A percentile compares a stretch with the other conserved stretches of the same genome.
Evolutionary conservation across 371 early-diverging fungal species (phyloP).

Genomic region (Mucor lusitanicus): DNA sequence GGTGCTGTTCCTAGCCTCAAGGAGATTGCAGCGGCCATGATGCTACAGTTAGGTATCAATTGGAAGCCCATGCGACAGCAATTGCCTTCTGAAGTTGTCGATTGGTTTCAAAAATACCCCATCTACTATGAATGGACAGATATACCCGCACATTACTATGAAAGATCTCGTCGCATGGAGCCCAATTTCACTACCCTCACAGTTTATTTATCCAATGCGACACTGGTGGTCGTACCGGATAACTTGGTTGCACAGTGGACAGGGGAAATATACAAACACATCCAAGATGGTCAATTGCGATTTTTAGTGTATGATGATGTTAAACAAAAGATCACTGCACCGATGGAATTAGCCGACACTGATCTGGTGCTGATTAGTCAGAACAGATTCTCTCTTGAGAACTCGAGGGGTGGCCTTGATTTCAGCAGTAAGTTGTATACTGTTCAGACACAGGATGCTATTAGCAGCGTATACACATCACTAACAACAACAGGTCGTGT

Average conservation of each 20-base stretch:
- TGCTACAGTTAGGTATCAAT: constrained; percentile 40
- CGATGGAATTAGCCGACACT: constrained; percentile 47
- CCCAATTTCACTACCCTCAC: constrained; percentile 28
- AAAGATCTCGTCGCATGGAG: constrained; percentile 21
- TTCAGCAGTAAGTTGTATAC: constrained; percentile 29
- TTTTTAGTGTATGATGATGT: constrained; percentile 47
- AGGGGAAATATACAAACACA: constrained; percentile 72
- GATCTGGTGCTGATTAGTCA: constrained; percentile 71
- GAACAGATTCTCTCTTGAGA: constrained; percentile 62
- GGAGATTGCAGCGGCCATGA: constrained; percentile 36
- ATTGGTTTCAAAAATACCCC: constrained; percentile 37
- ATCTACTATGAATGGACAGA: constrained; percentile 50
- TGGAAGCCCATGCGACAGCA: constrained; percentile 39
- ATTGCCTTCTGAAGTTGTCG: constrained; percentile 26
- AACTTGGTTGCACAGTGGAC: constrained; percentile 77
- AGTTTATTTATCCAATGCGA: constrained; percentile 61
- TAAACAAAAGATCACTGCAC: constrained; percentile 51
- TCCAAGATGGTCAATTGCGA: constrained; percentile 50
- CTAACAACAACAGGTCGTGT: not conserved
- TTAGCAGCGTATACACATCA: not conserved
- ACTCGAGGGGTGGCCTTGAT: constrained; percentile 53
- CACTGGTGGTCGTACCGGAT: constrained; percentile 78
- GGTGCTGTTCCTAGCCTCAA: constrained; percentile 21
- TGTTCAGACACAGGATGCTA: not conserved
- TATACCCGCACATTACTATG: constrained; percentile 18